Conservation (phyloP, 495 filamentous ascomycete species). For the Rostrohypoxylon terebratum region DNA sequence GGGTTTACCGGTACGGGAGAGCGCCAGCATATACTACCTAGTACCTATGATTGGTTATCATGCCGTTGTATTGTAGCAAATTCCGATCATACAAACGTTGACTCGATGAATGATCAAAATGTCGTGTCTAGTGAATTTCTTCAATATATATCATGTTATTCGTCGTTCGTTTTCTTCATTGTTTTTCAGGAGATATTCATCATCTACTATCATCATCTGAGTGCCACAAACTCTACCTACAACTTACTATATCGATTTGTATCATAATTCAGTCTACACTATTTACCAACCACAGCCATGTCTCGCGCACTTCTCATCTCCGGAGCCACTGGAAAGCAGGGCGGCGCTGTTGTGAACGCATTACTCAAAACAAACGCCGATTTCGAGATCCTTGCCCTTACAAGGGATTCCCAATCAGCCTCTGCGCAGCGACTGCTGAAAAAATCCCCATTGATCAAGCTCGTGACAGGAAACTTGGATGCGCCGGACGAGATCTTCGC, state of each 20-base stretch:
- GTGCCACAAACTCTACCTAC: neutral
- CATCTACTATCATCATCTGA: neutral
- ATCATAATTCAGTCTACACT: conserved; percentile 1
- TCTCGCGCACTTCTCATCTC: conserved; percentile 65
- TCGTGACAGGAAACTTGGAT: conserved; percentile 66
- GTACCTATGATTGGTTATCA: conserved; percentile 33
- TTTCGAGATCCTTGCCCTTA: conserved; percentile 72
- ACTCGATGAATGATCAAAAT: neutral
- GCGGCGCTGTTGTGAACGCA: conserved; percentile 66
- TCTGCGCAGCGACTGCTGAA: conserved; percentile 62
- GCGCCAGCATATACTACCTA: conserved; percentile 22
- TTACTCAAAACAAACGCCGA: conserved; percentile 58
- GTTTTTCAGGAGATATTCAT: neutral
- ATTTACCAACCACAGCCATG: conserved; percentile 26
- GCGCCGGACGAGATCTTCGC: conserved; percentile 62
- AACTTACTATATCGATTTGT: neutral
- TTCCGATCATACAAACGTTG: conserved; percentile 35
- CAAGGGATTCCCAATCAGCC: conserved; percentile 64
- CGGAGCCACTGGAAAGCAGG: conserved; percentile 77
- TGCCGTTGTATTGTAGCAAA: conserved; percentile 9
- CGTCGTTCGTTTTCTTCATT: neutral
- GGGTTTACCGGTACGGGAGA: conserved; percentile 15
- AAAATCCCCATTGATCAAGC: conserved; percentile 61
- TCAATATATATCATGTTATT: conserved; percentile 11
- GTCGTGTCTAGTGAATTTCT: neutral